These are phyloP conservation scores for Pythium inflatum DNA, from an alignment of 352 stramenopile species.

Conservation along the genomic window DNA sequence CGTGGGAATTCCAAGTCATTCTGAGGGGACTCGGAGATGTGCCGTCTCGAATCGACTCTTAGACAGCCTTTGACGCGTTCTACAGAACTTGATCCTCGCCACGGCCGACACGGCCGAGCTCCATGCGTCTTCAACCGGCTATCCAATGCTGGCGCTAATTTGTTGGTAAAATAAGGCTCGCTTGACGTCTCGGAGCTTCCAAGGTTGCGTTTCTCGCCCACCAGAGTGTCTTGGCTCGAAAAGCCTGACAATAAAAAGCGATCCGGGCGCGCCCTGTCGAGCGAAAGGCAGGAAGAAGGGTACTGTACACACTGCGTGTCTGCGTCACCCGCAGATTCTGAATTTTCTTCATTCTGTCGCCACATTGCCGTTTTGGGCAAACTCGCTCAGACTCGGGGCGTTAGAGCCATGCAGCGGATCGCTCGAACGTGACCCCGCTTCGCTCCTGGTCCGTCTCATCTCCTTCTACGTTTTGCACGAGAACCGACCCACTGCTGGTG, in stretches of 20 bases:
- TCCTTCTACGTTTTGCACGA: no score
- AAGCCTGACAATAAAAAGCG: no score
- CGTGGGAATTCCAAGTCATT: no score
- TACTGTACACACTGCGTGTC: constrained; percentile 15
- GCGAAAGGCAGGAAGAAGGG: neutral
- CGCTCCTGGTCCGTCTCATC: neutral
- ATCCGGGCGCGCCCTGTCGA: neutral
- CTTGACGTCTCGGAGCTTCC: neutral
- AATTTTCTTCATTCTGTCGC: constrained; percentile 14
- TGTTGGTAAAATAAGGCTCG: neutral
- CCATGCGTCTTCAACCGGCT: no score
- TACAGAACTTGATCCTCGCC: no score
- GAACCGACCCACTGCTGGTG: no score
- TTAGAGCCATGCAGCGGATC: neutral
- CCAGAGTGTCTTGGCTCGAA: no score
- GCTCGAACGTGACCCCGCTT: neutral
- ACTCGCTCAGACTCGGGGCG: neutral
- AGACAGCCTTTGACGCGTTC: no score
- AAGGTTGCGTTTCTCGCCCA: neutral
- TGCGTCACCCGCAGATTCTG: constrained; percentile 3
- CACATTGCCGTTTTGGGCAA: constrained; percentile 2
- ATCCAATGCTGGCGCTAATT: no score
- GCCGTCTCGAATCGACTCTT: no score
- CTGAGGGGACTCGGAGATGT: no score
- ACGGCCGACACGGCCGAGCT: no score